A percentile compares a stretch with the other conserved stretches of the same genome.
Conservation (phyloP, 768 basidiomycete species). For the Mycena rebaudengoi region DNA sequence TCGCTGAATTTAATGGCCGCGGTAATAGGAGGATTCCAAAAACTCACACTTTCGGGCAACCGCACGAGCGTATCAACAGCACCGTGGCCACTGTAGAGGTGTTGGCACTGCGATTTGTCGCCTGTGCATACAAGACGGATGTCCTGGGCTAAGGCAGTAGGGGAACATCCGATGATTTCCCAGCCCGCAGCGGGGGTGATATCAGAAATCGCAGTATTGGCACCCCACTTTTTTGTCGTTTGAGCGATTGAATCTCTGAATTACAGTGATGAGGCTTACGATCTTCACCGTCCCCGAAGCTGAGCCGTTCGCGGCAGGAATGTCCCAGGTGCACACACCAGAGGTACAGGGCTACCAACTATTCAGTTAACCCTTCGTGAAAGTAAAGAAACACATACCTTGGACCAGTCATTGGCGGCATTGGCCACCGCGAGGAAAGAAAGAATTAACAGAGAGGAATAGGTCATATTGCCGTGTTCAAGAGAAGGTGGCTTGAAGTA, state of each 20-base stretch:
- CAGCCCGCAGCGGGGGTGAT: slow-evolving; percentile 51
- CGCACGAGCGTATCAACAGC: slow-evolving; percentile 44
- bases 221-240: slow-evolving; percentile 26
- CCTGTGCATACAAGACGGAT: slow-evolving; percentile 46
- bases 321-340: slow-evolving; percentile 17
- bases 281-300: slow-evolving; percentile 16
- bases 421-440: slow-evolving; percentile 7
- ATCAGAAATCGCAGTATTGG: slow-evolving; percentile 40
- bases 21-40: background rate
- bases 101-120: slow-evolving; percentile 33
- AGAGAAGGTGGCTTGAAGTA: too few relatives aligned
- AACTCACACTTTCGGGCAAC: slow-evolving; percentile 42
- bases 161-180: slow-evolving; percentile 46
- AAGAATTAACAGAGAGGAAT: background rate
- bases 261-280: background rate
- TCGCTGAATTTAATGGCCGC: background rate
- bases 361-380: too few relatives aligned
- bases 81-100: slow-evolving; percentile 39
- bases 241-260: background rate
- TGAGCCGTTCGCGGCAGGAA: background rate
- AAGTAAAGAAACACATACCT: too few relatives aligned
- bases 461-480: too few relatives aligned
- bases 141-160: slow-evolving; percentile 36
- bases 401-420: slow-evolving; percentile 26
- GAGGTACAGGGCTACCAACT: slow-evolving; percentile 16